phyloP scores from a whole-genome alignment of 1,284 basidiomycete genomes.

The Malassezia dermatis region DNA sequence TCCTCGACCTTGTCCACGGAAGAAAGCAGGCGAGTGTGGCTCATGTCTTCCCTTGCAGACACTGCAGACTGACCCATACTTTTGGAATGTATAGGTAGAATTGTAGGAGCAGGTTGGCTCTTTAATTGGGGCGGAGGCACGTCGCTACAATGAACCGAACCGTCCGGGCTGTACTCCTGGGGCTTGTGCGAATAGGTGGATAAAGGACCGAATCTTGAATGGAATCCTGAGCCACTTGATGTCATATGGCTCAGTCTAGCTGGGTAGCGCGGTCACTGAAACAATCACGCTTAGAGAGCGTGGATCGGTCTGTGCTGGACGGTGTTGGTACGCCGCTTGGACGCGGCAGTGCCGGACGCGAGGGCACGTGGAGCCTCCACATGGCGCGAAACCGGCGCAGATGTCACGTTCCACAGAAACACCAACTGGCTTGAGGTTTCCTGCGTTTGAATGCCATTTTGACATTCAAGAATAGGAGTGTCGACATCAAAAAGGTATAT shows the following conservation, averaged over 20 bases:
- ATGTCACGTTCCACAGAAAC: neutral
- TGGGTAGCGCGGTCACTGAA: neutral
- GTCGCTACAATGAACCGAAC: neutral
- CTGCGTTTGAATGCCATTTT: neutral
- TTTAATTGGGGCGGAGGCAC: neutral
- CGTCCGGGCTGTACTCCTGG: neutral
- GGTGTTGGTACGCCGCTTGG: neutral
- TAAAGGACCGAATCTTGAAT: neutral
- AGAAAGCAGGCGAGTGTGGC: neutral
- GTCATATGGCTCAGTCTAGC: neutral
- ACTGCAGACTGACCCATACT: neutral
- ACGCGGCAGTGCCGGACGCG: neutral
- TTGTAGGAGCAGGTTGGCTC: neutral
- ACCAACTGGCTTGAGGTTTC: neutral
- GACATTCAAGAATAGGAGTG: neutral
- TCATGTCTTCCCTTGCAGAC: neutral
- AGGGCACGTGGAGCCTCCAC: neutral
- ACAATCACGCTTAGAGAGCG: neutral
- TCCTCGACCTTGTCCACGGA: slow-evolving; percentile 4
- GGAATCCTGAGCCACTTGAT: neutral
- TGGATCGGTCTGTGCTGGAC: neutral
- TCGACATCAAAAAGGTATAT: neutral
- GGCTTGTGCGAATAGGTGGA: neutral
- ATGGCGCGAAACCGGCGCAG: neutral
- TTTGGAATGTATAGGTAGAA: slow-evolving; percentile 1